These are phyloP conservation scores for Globisporangium lucens DNA, from an alignment of 352 stramenopile genomes.

Conservation along the genomic window DNA sequence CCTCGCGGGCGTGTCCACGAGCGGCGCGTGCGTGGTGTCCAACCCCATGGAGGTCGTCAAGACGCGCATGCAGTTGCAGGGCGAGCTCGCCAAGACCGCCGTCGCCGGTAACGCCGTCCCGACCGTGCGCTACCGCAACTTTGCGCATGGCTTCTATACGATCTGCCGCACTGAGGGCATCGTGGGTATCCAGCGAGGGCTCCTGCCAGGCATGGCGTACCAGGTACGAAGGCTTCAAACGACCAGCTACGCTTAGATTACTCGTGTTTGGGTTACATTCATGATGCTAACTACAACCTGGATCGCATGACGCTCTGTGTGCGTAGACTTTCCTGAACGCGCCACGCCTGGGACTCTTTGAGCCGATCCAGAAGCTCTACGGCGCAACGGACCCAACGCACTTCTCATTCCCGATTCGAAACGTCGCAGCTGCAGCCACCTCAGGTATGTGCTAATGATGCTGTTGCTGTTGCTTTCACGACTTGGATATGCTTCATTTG, in stretches of 20 bases:
- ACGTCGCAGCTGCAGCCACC: slow-evolving; percentile 67
- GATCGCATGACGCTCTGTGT: background rate
- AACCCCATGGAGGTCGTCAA: slow-evolving; percentile 91
- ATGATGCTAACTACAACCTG: background rate
- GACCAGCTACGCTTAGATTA: background rate
- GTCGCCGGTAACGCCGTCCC: slow-evolving; percentile 26
- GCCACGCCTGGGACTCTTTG: slow-evolving; percentile 70
- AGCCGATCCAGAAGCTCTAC: slow-evolving; percentile 76
- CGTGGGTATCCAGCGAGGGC: slow-evolving; percentile 72
- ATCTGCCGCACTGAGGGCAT: slow-evolving; percentile 77
- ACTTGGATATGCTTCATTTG: background rate
- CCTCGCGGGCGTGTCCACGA: slow-evolving; percentile 62
- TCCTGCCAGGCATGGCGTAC: slow-evolving; percentile 76
- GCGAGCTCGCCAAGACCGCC: slow-evolving; percentile 63
- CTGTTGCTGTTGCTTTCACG: background rate
- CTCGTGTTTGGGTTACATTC: background rate
- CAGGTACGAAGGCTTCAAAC: slow-evolving; percentile 30
- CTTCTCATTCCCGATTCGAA: slow-evolving; percentile 71
- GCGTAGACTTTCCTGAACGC: slow-evolving; percentile 77
- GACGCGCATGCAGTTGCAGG: slow-evolving; percentile 88
- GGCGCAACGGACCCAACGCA: slow-evolving; percentile 74
- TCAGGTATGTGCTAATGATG: slow-evolving; percentile 31
- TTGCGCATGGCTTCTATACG: slow-evolving; percentile 83
- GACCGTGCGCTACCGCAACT: slow-evolving; percentile 78
- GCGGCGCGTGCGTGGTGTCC: slow-evolving; percentile 67